Evolutionary conservation across 179 eudicot species (phyloP), one percentile per base, ranked within the genome.

Genomic region (Carnegiea gigantea): DNA sequence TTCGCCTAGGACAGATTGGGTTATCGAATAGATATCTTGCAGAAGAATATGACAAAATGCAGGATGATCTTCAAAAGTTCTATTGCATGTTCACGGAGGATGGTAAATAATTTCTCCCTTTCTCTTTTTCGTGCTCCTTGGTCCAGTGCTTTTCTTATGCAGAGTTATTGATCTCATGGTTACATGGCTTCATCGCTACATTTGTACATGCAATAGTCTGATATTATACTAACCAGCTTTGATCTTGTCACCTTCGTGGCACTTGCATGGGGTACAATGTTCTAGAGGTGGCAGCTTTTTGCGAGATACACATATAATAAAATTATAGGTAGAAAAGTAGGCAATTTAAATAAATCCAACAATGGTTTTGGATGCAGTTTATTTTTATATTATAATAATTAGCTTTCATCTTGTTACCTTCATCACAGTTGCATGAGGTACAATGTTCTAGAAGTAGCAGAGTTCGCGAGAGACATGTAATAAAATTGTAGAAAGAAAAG

Each of bases 1-100:
- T 97, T 84, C 92, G 85, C 72, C 62, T 97, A 57, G 98, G 98
- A 68, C 93, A 93, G 79, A 70, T 79, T 81, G 92, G 93, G 76
- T 82, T 82, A 30, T 26, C 88, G 43, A 87, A 87, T 85, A 85
- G 89, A 79, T 76, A 80, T 71, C 87, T 91, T 78, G 82, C 86
- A 0, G 87, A 81, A 77, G 98, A 91, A 86, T 93, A 91, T 84
- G 92, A 97, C 79, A 89, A 87, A 83, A 87, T 89, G 73, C 98
- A 93, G 82, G 81, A 83, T 73, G 75, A 83, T 36, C 77, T 97
- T 62, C 85, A 72, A 80, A 92, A 78, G 72, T 95, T 88, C 78
- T 95, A 86, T 87, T 75, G 97, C 82, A 72, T 79, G 28, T 77
- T 73, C 85, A 59, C 81, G 24, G 89, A 89, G 77, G 86, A 86